These are phyloP conservation scores for Breviolum minutum DNA, from an alignment of 73 alveolate species.

Conservation along the genomic window DNA sequence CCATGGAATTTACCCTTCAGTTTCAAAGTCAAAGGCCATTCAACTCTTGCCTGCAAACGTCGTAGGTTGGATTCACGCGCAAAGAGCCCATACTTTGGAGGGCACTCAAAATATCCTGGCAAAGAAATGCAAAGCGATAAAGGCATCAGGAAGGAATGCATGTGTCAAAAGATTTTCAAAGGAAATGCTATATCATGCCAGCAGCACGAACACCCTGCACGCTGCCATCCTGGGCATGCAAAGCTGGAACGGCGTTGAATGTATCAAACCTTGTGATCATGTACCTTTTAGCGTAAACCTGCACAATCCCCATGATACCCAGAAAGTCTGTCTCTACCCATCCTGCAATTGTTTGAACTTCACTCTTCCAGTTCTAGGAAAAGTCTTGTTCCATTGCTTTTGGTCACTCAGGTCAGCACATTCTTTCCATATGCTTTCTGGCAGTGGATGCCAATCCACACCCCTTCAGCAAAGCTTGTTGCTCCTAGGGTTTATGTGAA, in stretches of 20 bases:
- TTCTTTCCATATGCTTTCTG: conserved; percentile 59
- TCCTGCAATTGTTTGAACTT: no score
- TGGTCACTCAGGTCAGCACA: background rate
- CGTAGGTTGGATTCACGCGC: conserved; percentile 53
- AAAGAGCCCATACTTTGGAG: conserved; percentile 64
- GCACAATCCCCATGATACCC: no score
- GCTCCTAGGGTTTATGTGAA: background rate
- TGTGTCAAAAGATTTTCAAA: background rate
- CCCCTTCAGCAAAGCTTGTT: conserved; percentile 74
- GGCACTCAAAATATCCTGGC: conserved; percentile 71
- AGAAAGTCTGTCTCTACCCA: no score
- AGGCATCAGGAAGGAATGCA: background rate
- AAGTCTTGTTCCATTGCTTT: background rate
- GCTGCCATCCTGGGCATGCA: conserved; percentile 36
- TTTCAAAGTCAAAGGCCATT: no score
- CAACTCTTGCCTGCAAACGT: conserved; percentile 23
- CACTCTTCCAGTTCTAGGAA: no score
- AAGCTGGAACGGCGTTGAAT: background rate
- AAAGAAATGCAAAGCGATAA: background rate
- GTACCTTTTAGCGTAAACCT: no score
- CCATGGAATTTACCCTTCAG: no score
- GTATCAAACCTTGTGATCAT: background rate
- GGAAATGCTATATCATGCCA: background rate
- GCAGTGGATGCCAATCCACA: conserved; percentile 68
- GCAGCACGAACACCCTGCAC: conserved; percentile 72